Conservation (phyloP, 352 stramenopile species). For the Stephanocyclus meneghinianus region DNA sequence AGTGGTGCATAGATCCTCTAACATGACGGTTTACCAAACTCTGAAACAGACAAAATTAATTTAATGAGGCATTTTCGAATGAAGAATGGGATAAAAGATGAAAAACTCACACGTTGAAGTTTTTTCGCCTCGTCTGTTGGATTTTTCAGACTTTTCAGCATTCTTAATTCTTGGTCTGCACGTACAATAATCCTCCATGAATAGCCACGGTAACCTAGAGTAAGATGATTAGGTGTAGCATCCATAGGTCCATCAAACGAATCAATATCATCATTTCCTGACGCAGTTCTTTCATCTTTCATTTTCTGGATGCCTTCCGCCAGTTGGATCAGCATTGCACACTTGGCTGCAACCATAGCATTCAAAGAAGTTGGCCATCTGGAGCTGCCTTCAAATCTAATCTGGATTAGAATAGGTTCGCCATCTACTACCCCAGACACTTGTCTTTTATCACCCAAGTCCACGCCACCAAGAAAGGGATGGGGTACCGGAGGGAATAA, state of each 20-base stretch:
- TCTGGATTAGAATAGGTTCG: conserved; percentile 72
- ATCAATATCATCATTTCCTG: conserved; percentile 19
- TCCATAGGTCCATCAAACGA: conserved; percentile 52
- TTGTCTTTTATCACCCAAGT: conserved; percentile 34
- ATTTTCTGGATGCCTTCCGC: conserved; percentile 72
- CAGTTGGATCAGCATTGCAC: conserved; percentile 77
- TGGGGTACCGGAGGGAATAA: conserved; percentile 73
- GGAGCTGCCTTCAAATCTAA: conserved; percentile 68
- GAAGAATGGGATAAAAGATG: neutral
- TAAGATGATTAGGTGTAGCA: conserved; percentile 61
- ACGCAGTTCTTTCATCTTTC: conserved; percentile 23
- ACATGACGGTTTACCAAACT: conserved; percentile 64
- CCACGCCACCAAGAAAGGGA: conserved; percentile 57
- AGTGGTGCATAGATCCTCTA: conserved; percentile 68
- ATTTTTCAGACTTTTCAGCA: conserved; percentile 58
- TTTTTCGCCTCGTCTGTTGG: conserved; percentile 54
- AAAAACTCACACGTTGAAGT: conserved; percentile 43
- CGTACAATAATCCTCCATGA: conserved; percentile 72
- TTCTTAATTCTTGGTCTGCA: conserved; percentile 73
- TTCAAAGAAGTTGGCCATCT: conserved; percentile 78
- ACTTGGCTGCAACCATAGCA: conserved; percentile 80
- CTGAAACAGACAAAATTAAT: conserved; percentile 11
- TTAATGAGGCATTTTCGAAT: neutral
- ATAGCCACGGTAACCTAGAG: conserved; percentile 74
- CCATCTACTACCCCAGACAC: conserved; percentile 54